phyloP scores from a whole-genome alignment of 179 eudicot species.

The Dionaea muscipula region DNA sequence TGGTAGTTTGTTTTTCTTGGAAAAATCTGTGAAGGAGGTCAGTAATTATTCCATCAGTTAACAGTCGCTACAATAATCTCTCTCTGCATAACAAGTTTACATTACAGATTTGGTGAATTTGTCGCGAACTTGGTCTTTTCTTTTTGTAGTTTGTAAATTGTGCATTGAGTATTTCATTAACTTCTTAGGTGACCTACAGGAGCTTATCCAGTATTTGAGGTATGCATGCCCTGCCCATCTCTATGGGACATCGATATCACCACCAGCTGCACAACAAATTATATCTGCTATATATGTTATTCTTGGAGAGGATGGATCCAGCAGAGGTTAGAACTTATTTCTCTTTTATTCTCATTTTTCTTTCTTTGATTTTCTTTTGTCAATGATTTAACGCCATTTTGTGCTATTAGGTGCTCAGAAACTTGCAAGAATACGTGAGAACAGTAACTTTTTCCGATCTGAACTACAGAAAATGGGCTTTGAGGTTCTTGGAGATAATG shows the following conservation, averaged over 20 bases:
- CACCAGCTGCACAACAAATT: conserved; percentile 89
- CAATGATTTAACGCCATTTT: neutral
- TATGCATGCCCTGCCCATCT: conserved; percentile 79
- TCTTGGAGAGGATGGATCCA: conserved; percentile 91
- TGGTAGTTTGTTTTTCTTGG: no score
- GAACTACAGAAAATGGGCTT: conserved; percentile 95
- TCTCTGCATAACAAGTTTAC: no score
- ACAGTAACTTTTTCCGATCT: conserved; percentile 86
- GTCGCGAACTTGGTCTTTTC: no score
- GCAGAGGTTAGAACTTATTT: conserved; percentile 43
- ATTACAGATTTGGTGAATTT: no score
- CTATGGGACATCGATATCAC: conserved; percentile 86
- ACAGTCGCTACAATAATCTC: no score
- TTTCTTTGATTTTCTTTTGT: neutral
- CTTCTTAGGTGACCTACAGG: conserved; percentile 29
- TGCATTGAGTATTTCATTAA: no score
- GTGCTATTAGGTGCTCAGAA: conserved; percentile 65
- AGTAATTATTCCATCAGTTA: no score
- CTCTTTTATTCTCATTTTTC: neutral
- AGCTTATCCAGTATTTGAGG: conserved; percentile 68
- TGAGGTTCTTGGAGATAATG: conserved; percentile 91
- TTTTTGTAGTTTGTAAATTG: no score
- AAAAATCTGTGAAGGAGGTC: no score
- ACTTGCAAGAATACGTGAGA: conserved; percentile 75
- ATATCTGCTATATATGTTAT: conserved; percentile 68